Evolutionary conservation across 257 asterid genomes (phyloP), one percentile per base, ranked within the genome.

Genomic region (Solanum dulcamara): DNA sequence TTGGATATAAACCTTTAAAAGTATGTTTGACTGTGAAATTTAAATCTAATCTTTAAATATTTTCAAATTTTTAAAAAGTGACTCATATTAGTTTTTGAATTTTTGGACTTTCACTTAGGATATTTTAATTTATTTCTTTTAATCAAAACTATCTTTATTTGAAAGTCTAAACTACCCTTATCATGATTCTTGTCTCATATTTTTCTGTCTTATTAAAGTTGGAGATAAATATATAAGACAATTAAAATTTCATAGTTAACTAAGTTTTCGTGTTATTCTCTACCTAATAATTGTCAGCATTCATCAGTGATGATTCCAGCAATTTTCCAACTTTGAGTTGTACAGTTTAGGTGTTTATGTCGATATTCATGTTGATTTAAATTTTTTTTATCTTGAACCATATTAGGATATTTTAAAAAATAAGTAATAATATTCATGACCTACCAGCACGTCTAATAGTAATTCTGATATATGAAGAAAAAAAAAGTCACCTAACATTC

Each of bases 171-270:
- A n/a, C n/a, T n/a, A n/a, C n/a, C n/a, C n/a, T n/a, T n/a, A n/a
- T n/a, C n/a, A n/a, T n/a, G n/a, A n/a, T 53, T 53, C 10, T 50
- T 50, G n/a, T 50, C 57, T 15, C 57, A 50, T 15, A 15, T 50
- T 50, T 50, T 50, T 18, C 1, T 53, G 4, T 1, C 0, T 53
- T 53, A 53, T 53, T 53, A 53, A 26, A 53, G 12, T 2, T 3
- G 2, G 2, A 0, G 0, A 1, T 53, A 1, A 8, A 20, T 53
- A 20, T 17, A 17, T 51, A 51, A n/a, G n/a, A 51, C 0, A 51
- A 0, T 6, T 1, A 17, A 17, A 51, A 51, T 51, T 51, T 7
- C n/a, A 0, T 5, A 51, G 10, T 51, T 51, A 8, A 7, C 12
- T 40, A 10, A 0, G 12, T 40, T n/a, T n/a, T n/a, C n/a, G n/a